A percentile compares a stretch with the other conserved stretches of the same genome.
Conservation (phyloP, 345 rosid genomes). For the Theobroma cacao region DNA sequence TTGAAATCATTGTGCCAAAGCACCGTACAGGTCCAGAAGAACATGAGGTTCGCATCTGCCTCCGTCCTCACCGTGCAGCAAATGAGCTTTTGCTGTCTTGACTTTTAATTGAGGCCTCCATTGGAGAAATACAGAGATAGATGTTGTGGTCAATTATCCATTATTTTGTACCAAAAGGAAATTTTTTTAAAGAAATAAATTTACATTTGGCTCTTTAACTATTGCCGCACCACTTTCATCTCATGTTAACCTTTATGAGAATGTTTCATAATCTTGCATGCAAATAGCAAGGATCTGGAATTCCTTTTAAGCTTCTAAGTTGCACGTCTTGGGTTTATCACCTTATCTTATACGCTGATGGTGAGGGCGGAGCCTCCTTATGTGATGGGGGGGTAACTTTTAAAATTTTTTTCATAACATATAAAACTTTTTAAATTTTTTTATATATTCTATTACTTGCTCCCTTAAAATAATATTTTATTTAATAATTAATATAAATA, state of each 20-base stretch:
- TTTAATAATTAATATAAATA: too few relatives aligned
- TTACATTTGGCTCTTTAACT: neutral
- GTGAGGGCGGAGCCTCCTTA: too few relatives aligned
- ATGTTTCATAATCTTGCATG: neutral
- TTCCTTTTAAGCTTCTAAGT: neutral
- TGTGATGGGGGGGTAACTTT: too few relatives aligned
- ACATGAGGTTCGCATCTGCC: constrained; percentile 93
- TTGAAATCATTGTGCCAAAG: constrained; percentile 93
- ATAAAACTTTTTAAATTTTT: too few relatives aligned
- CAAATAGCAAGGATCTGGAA: neutral
- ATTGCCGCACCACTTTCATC: neutral
- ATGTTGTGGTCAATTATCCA: constrained; percentile 18
- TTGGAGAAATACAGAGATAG: constrained; percentile 11
- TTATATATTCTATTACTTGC: too few relatives aligned
- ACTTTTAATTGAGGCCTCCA: constrained; percentile 9
- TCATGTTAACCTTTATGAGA: neutral
- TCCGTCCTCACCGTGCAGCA: constrained; percentile 70
- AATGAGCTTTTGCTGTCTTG: constrained; percentile 74
- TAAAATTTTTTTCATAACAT: too few relatives aligned
- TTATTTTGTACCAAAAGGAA: constrained; percentile 9
- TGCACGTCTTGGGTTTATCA: neutral
- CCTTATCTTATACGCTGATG: neutral
- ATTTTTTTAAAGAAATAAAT: neutral
- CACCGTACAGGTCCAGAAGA: constrained; percentile 89
- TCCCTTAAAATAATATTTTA: too few relatives aligned